Conservation (phyloP, 805 yeast species). For the Alloascoidea hylecoeti region DNA sequence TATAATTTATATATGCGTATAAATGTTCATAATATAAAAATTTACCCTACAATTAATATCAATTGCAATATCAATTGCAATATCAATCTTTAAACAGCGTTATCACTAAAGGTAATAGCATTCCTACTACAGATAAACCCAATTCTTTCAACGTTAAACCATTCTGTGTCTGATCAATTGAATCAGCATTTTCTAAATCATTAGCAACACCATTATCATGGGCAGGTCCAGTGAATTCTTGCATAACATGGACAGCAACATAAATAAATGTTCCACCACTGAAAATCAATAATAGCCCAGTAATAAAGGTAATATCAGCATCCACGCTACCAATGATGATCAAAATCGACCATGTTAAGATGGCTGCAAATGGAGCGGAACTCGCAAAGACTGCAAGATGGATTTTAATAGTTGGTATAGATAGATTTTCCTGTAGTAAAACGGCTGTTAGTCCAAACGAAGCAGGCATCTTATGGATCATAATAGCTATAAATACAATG, state of each 20-base stretch:
- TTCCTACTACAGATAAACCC: slow-evolving; percentile 1
- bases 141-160: neutral
- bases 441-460: slow-evolving; percentile 52
- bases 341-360: slow-evolving; percentile 30
- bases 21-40: no score
- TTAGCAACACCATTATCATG: slow-evolving; percentile 4
- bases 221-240: slow-evolving; percentile 14
- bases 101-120: neutral
- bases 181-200: slow-evolving; percentile 3
- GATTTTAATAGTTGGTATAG: slow-evolving; percentile 19
- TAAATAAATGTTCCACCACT: slow-evolving; percentile 64
- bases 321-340: slow-evolving; percentile 14
- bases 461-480: slow-evolving; percentile 65
- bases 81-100: neutral
- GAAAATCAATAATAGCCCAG: slow-evolving; percentile 44
- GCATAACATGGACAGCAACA: slow-evolving; percentile 54
- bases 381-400: slow-evolving; percentile 40
- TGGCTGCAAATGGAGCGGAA: slow-evolving; percentile 49
- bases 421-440: slow-evolving; percentile 25
- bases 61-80: no score
- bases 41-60: no score
- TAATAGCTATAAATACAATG: slow-evolving; percentile 42
- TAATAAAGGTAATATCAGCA: slow-evolving; percentile 19
- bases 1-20: no score
- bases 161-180: neutral